A percentile compares a stretch with the other conserved stretches of the same genome.
phyloP scores from a whole-genome alignment of 305 asterid species.

The Rubia occidens region DNA sequence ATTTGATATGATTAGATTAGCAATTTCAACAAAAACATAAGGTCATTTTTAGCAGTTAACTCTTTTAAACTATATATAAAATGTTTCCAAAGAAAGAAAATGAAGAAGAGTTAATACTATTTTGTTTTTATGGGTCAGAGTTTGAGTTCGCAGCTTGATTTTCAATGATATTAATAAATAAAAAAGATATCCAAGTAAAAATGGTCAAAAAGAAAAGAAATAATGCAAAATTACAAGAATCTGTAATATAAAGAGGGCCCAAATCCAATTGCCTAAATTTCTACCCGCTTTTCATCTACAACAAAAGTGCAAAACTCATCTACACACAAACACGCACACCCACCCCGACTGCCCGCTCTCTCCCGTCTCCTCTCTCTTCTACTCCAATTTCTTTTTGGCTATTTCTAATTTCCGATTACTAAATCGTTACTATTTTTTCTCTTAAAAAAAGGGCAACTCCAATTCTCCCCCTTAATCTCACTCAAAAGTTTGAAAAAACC shows the following conservation, averaged over 20 bases:
- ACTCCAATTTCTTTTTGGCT: constrained; percentile 1
- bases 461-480: constrained; percentile 15
- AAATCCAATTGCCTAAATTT: constrained; percentile 4
- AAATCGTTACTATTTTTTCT: constrained; percentile 7
- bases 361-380: constrained; percentile 1
- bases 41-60: too few relatives aligned
- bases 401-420: constrained; percentile 1
- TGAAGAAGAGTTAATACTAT: too few relatives aligned
- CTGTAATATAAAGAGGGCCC: background rate
- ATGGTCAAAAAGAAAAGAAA: background rate
- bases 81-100: too few relatives aligned
- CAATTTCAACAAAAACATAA: too few relatives aligned
- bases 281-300: background rate
- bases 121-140: too few relatives aligned
- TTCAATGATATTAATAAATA: too few relatives aligned
- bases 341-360: background rate
- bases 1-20: too few relatives aligned
- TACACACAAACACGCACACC: background rate
- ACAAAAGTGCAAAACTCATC: background rate
- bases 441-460: background rate
- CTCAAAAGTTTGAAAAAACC: constrained; percentile 20
- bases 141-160: too few relatives aligned
- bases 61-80: too few relatives aligned
- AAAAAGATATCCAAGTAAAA: too few relatives aligned
- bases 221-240: background rate